phyloP scores from a whole-genome alignment of 2,329 filamentous ascomycete species.

The Hypomyces perniciosus region DNA sequence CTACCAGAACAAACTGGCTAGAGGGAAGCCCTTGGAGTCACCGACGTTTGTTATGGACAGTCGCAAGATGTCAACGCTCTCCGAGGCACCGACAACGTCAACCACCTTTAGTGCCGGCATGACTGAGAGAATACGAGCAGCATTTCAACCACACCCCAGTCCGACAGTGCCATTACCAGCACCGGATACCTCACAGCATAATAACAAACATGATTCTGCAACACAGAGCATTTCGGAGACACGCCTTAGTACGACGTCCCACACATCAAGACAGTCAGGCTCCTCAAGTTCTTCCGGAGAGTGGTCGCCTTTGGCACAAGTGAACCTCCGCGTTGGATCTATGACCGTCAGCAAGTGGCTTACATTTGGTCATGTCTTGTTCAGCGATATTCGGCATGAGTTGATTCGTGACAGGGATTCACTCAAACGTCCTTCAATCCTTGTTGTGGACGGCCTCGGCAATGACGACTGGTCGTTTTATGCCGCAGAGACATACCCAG shows the following conservation, averaged over 20 bases:
- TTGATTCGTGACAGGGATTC: slow-evolving; percentile 41
- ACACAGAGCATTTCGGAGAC: slow-evolving; percentile 29
- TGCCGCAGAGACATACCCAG: slow-evolving; percentile 71
- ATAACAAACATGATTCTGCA: slow-evolving; percentile 1
- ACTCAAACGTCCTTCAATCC: slow-evolving; percentile 52
- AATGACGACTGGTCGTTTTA: slow-evolving; percentile 87
- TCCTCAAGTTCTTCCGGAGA: slow-evolving; percentile 47
- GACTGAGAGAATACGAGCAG: slow-evolving; percentile 45
- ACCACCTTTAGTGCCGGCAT: slow-evolving; percentile 52
- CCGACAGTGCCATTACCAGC: slow-evolving; percentile 40
- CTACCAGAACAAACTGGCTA: slow-evolving; percentile 34
- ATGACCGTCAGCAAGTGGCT: slow-evolving; percentile 87
- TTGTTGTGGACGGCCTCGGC: slow-evolving; percentile 79
- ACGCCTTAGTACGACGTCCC: slow-evolving; percentile 25
- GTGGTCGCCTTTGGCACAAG: slow-evolving; percentile 59
- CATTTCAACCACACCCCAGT: slow-evolving; percentile 37
- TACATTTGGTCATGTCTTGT: slow-evolving; percentile 75
- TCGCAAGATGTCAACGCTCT: slow-evolving; percentile 28
- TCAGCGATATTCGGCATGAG: slow-evolving; percentile 72
- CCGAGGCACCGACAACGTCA: slow-evolving; percentile 34
- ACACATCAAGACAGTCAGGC: slow-evolving; percentile 35
- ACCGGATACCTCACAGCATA: slow-evolving; percentile 31
- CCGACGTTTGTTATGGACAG: slow-evolving; percentile 36
- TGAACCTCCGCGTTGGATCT: slow-evolving; percentile 72
- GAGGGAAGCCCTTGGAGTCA: slow-evolving; percentile 39